Evolutionary conservation across 2,329 filamentous ascomycete species (phyloP).

Genomic region (Diatrype stigma): DNA sequence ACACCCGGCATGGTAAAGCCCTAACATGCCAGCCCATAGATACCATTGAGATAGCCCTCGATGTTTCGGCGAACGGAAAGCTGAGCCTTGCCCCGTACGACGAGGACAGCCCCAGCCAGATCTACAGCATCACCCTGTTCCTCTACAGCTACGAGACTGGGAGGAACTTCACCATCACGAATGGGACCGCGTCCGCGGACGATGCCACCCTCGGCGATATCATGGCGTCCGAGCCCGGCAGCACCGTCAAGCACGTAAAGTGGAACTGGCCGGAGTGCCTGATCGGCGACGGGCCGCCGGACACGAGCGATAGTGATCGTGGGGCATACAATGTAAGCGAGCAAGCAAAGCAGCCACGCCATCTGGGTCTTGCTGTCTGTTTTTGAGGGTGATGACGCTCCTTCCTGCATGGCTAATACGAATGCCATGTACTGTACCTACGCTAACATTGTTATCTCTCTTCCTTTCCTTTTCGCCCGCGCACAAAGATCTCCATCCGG

Average conservation of each 20-base stretch:
- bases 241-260: conserved; percentile 70
- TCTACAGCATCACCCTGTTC: conserved; percentile 64
- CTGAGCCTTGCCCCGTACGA: conserved; percentile 55
- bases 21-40: conserved; percentile 34
- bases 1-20: no score
- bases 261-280: conserved; percentile 70
- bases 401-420: no score
- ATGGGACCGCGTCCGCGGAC: conserved; percentile 50
- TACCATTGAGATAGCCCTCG: conserved; percentile 60
- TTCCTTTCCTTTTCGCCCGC: no score
- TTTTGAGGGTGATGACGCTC: no score
- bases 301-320: conserved; percentile 43
- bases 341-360: no score
- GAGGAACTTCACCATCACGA: conserved; percentile 65
- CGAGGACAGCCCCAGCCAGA: conserved; percentile 49
- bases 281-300: conserved; percentile 53
- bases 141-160: conserved; percentile 59
- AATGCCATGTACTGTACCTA: no score
- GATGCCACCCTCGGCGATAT: conserved; percentile 58
- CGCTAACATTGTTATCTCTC: no score
- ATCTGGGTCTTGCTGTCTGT: no score
- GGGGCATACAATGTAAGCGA: conserved; percentile 62
- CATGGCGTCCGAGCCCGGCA: conserved; percentile 58
- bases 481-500: conserved; percentile 59
- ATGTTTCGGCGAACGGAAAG: conserved; percentile 62